Percentiles rank a stretch among this genome's conserved stretches.
These are phyloP conservation scores for Serpula lacrymans DNA, from an alignment of 768 basidiomycete genomes.

Conservation along the genomic window DNA sequence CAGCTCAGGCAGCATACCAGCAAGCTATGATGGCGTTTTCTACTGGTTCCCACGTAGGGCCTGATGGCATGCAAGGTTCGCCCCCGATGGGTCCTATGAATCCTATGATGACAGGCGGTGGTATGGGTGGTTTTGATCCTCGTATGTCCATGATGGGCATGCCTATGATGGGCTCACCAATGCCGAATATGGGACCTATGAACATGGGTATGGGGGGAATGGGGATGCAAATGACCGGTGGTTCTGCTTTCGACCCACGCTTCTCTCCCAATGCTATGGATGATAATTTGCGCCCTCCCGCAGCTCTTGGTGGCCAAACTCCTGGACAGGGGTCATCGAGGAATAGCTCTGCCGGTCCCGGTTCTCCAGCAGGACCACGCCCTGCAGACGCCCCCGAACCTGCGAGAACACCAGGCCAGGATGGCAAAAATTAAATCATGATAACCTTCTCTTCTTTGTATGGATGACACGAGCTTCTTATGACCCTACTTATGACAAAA, in stretches of 20 bases:
- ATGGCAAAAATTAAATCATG: too few relatives aligned
- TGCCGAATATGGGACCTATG: slow-evolving; percentile 39
- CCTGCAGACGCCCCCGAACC: slow-evolving; percentile 26
- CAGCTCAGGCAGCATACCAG: slow-evolving; percentile 80
- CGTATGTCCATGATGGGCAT: slow-evolving; percentile 82
- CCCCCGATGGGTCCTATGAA: slow-evolving; percentile 39
- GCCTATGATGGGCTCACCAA: slow-evolving; percentile 56
- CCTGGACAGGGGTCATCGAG: slow-evolving; percentile 36
- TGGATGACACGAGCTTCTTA: too few relatives aligned
- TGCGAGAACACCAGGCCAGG: too few relatives aligned
- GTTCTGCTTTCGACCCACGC: slow-evolving; percentile 56
- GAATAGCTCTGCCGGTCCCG: slow-evolving; percentile 50
- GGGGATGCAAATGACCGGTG: slow-evolving; percentile 62
- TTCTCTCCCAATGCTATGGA: slow-evolving; percentile 39
- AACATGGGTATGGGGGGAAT: slow-evolving; percentile 31
- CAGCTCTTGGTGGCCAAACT: slow-evolving; percentile 20
- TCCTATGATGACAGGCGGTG: slow-evolving; percentile 57
- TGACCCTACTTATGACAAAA: too few relatives aligned
- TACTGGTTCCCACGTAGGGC: slow-evolving; percentile 73
- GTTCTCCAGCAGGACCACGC: slow-evolving; percentile 45
- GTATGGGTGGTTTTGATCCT: slow-evolving; percentile 58
- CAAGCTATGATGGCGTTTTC: slow-evolving; percentile 80
- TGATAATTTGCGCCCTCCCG: slow-evolving; percentile 25
- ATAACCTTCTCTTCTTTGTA: not conserved
- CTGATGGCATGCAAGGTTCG: slow-evolving; percentile 38